Percentiles rank a stretch among this genome's conserved stretches.
Conservation (phyloP, 192 early-diverging fungal genomes). For the Coemansia sp. region DNA sequence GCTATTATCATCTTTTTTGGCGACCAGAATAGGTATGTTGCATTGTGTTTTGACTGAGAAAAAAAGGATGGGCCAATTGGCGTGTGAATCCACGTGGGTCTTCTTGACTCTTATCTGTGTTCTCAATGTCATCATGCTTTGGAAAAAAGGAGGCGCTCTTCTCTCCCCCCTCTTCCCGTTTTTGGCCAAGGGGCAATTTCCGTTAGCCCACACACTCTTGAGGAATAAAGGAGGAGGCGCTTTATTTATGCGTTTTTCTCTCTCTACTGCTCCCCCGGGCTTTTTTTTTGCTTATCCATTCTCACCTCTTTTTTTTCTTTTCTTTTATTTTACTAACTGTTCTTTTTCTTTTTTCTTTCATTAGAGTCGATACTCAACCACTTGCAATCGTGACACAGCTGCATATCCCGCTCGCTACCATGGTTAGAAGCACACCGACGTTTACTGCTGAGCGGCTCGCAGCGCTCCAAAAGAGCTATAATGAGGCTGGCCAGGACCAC, state of each 20-base stretch:
- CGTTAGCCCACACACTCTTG: no score
- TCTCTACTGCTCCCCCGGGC: conserved; percentile 3
- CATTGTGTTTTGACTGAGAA: not conserved
- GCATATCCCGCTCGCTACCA: conserved; percentile 12
- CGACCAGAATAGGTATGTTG: not conserved
- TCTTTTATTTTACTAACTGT: conserved; percentile 6
- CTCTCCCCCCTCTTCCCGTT: not conserved
- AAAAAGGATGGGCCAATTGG: not conserved
- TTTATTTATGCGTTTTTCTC: not conserved
- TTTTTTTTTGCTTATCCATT: not conserved
- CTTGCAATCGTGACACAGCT: conserved; percentile 7
- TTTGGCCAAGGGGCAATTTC: conserved; percentile 12
- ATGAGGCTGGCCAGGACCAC: conserved; percentile 82
- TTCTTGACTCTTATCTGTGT: conserved; percentile 3
- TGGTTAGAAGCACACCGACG: conserved; percentile 50
- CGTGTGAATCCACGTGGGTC: conserved; percentile 2
- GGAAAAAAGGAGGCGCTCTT: not conserved
- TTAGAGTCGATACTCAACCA: conserved; percentile 1
- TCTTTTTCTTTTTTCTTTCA: not conserved
- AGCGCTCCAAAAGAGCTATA: conserved; percentile 65
- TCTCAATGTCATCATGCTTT: conserved; percentile 11
- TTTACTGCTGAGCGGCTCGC: conserved; percentile 53
- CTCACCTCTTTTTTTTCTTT: not conserved
- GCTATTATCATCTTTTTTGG: not conserved
- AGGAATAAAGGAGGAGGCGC: not conserved